Conservation (phyloP, 2,329 filamentous ascomycete genomes). For the Bipolaris cookei region DNA sequence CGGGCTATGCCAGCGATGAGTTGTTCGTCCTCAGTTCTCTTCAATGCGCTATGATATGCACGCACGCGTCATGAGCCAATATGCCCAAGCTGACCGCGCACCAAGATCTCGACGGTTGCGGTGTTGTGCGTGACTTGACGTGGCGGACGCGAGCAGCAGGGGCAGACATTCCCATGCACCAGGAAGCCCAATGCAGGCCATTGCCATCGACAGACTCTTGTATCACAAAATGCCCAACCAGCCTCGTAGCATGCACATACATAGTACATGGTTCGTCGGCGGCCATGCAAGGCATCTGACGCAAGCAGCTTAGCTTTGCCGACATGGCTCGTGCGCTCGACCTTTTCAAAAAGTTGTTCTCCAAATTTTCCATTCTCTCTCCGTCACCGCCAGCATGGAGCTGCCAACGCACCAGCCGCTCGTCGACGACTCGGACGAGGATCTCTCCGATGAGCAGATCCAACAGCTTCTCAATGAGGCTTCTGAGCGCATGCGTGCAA, state of each 20-base stretch:
- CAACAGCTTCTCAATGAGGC: constrained; percentile 68
- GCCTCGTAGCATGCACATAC: too few species aligned
- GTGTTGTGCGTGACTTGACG: constrained; percentile 14
- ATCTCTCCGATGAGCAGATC: constrained; percentile 68
- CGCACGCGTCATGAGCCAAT: constrained; percentile 31
- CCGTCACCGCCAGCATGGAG: constrained; percentile 44
- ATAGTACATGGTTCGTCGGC: not conserved
- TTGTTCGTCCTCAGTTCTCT: constrained; percentile 34
- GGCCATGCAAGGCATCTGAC: too few species aligned
- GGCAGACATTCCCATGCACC: not conserved
- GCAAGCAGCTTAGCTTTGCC: constrained; percentile 20
- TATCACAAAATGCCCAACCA: not conserved
- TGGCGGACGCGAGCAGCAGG: constrained; percentile 14
- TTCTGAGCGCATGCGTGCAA: constrained; percentile 62
- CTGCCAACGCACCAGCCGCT: constrained; percentile 46
- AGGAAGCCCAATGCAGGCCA: not conserved
- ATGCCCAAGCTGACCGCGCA: constrained; percentile 2
- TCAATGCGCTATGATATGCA: constrained; percentile 29
- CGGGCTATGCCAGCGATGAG: constrained; percentile 40
- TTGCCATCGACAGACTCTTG: not conserved
- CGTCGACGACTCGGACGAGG: constrained; percentile 49
- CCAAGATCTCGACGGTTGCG: constrained; percentile 15
- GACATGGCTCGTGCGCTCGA: constrained; percentile 28
- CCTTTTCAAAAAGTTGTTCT: constrained; percentile 33
- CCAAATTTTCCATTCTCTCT: constrained; percentile 31